Conservation (phyloP, 805 yeast species). For the Vanderwaltozyma polyspora region DNA sequence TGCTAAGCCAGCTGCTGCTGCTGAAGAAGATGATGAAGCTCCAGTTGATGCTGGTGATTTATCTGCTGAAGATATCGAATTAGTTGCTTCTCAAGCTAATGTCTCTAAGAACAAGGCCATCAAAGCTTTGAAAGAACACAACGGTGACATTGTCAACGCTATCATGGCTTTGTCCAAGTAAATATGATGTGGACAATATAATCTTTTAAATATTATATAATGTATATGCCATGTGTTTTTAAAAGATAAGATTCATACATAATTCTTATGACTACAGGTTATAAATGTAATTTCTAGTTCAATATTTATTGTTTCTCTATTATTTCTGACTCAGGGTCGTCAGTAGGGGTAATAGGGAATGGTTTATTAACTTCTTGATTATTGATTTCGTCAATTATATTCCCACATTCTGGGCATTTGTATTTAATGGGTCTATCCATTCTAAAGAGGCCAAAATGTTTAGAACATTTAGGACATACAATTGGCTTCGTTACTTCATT, state of each 20-base stretch:
- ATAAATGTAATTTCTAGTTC: no score
- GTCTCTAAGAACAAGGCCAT: constrained; percentile 84
- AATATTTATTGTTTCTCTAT: no score
- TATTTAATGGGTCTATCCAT: constrained; percentile 15
- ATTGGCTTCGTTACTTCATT: constrained; percentile 15
- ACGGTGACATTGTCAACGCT: constrained; percentile 92
- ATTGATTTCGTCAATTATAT: constrained; percentile 6
- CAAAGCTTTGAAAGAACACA: constrained; percentile 77
- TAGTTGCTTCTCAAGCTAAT: constrained; percentile 85
- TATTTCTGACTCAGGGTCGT: neutral
- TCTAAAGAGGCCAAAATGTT: constrained; percentile 17
- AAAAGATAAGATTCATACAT: no score
- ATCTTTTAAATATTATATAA: no score
- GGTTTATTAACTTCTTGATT: no score
- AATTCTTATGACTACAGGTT: no score
- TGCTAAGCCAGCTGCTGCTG: constrained; percentile 20
- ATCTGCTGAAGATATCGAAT: constrained; percentile 67
- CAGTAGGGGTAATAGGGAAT: no score
- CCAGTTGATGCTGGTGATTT: constrained; percentile 81
- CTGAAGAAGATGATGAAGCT: constrained; percentile 45
- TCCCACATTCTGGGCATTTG: constrained; percentile 22
- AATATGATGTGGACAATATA: no score
- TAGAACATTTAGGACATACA: constrained; percentile 18
- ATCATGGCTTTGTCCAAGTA: constrained; percentile 63
- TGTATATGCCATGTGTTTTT: no score